These are phyloP conservation scores for Ilyonectria sp. DNA, from an alignment of 2,329 filamentous ascomycete species.

Conservation along the genomic window DNA sequence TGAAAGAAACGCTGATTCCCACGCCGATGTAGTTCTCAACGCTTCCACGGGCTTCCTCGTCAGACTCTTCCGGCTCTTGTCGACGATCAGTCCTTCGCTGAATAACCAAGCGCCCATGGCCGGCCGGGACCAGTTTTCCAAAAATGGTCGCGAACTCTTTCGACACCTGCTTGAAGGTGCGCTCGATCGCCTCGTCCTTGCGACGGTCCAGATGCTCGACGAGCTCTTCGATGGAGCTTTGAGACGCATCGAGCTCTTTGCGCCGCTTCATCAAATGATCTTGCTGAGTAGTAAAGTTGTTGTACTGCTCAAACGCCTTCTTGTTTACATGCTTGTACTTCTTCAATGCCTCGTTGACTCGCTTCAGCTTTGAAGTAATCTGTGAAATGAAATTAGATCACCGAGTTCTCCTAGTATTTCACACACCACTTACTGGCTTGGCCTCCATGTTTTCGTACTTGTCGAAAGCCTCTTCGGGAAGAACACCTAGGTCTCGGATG, in stretches of 20 bases:
- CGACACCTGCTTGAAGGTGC: conserved; percentile 98
- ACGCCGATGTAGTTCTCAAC: conserved; percentile 98
- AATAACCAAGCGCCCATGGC: conserved; percentile 91
- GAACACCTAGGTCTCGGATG: conserved; percentile 91
- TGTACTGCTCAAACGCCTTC: conserved; percentile 99
- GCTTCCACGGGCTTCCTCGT: conserved; percentile 77
- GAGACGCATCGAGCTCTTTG: conserved; percentile 88
- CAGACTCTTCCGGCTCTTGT: conserved; percentile 71
- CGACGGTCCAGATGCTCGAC: conserved; percentile 93
- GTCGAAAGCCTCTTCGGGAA: conserved; percentile 94
- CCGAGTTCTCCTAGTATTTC: not conserved
- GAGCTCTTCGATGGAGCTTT: conserved; percentile 90
- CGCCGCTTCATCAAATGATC: conserved; percentile 88
- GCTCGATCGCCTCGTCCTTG: conserved; percentile 98
- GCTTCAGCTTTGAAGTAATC: conserved; percentile 82
- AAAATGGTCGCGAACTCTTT: conserved; percentile 95
- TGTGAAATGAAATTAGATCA: conserved; percentile 47
- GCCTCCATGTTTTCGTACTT: conserved; percentile 89
- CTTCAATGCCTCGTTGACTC: conserved; percentile 92
- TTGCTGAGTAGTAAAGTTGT: conserved; percentile 93
- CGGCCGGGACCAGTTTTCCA: conserved; percentile 93
- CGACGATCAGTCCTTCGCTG: conserved; percentile 88
- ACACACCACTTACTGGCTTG: conserved; percentile 73
- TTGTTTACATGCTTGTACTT: conserved; percentile 99
- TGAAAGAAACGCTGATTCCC: conserved; percentile 97